Percentiles rank a stretch among this genome's conserved stretches.
phyloP scores from a whole-genome alignment of 2,329 filamentous ascomycete species.

The Aquanectria penicillioides region DNA sequence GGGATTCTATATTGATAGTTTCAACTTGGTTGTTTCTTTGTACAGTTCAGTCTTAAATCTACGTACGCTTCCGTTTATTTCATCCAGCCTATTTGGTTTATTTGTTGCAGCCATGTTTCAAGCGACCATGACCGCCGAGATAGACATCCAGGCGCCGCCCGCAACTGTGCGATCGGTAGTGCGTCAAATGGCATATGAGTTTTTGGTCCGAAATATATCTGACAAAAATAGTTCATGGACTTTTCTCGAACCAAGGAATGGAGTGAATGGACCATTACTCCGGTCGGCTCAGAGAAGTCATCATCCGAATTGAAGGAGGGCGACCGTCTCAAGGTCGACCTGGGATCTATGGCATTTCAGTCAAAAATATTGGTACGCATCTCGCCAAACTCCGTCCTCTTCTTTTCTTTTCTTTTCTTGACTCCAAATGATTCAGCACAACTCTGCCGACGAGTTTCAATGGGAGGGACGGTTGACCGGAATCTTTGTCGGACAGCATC shows the following conservation, averaged over 20 bases:
- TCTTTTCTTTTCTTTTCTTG: not conserved
- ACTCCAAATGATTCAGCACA: too few relatives aligned
- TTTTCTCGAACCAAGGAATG: not conserved
- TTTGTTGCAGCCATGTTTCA: too few relatives aligned
- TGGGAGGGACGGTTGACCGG: not conserved
- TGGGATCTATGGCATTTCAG: not conserved
- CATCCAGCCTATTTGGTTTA: too few relatives aligned
- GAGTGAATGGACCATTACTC: not conserved
- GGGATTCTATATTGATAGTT: too few relatives aligned
- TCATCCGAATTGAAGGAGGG: not conserved
- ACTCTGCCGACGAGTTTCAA: not conserved
- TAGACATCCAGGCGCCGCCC: not conserved
- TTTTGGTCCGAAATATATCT: not conserved
- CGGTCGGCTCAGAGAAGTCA: not conserved
- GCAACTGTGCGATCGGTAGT: not conserved
- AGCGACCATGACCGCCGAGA: not conserved
- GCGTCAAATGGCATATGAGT: not conserved
- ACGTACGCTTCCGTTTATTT: too few relatives aligned
- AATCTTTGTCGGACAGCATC: not conserved
- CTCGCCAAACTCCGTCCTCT: not conserved
- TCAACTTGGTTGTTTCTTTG: too few relatives aligned
- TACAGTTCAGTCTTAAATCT: too few relatives aligned
- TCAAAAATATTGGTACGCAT: not conserved
- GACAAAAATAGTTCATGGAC: not conserved
- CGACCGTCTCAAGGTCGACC: not conserved